phyloP scores from a whole-genome alignment of 805 yeast genomes.

The Soucietia sequanensis region DNA sequence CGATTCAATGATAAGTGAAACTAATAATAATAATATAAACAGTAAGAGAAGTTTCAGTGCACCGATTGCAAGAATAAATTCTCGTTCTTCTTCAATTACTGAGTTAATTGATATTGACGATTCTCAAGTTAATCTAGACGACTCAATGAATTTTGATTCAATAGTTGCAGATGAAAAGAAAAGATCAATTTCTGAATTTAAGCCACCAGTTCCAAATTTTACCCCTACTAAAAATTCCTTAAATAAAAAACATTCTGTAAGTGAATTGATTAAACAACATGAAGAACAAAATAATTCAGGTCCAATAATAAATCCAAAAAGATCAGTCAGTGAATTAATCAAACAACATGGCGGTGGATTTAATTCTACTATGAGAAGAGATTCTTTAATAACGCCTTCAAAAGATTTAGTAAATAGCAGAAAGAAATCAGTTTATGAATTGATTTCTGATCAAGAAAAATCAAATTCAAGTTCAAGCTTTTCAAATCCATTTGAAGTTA shows the following conservation, averaged over 20 bases:
- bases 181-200: constrained; percentile 4
- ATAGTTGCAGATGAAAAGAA: constrained; percentile 1
- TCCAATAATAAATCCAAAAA: constrained; percentile 8
- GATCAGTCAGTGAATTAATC: constrained; percentile 8
- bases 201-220: background rate
- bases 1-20: background rate
- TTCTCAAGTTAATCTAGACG: constrained; percentile 2
- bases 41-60: background rate
- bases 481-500: constrained; percentile 20
- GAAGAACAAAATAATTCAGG: background rate
- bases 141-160: background rate
- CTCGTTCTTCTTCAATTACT: constrained; percentile 1
- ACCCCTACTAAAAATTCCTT: constrained; percentile 1
- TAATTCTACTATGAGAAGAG: background rate
- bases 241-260: constrained; percentile 6
- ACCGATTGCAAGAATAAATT: background rate
- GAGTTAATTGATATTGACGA: constrained; percentile 4
- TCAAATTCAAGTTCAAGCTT: constrained; percentile 2
- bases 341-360: constrained; percentile 3
- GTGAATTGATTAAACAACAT: constrained; percentile 6
- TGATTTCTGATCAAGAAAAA: constrained; percentile 1
- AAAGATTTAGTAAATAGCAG: constrained; percentile 1
- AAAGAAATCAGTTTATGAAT: constrained; percentile 9
- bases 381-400: background rate
- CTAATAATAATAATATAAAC: too few relatives aligned